phyloP scores from a whole-genome alignment of 2,329 filamentous ascomycete genomes.

The Fusarium beomiforme region DNA sequence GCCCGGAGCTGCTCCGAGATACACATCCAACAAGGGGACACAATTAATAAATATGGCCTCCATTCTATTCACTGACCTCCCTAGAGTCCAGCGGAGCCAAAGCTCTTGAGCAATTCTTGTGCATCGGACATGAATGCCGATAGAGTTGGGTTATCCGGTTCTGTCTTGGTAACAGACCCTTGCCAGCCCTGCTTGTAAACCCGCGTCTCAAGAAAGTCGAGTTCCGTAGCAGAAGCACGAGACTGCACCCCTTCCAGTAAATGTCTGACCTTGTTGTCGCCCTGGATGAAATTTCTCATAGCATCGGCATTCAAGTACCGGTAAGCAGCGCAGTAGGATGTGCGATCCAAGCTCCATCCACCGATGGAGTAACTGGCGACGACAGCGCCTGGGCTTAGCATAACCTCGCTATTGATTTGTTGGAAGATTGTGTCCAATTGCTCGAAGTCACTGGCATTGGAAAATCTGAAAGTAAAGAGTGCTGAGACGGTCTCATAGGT shows the following conservation, averaged over 20 bases:
- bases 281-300: neutral
- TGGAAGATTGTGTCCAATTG: neutral
- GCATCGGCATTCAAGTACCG: neutral
- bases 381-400: neutral
- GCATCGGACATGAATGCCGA: neutral
- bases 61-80: accelerated
- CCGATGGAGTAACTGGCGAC: neutral
- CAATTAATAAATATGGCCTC: neutral
- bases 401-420: neutral
- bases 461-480: neutral
- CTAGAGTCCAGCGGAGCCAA: neutral
- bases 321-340: neutral
- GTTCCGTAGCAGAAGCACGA: neutral
- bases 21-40: too few species aligned
- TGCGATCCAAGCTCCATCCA: neutral
- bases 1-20: neutral
- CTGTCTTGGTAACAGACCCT: conserved; percentile 9
- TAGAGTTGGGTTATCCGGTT: neutral
- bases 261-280: neutral
- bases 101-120: neutral
- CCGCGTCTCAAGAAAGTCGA: conserved; percentile 9
- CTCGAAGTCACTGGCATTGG: neutral
- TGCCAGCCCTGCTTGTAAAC: conserved; percentile 17
- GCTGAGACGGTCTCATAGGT: neutral
- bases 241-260: accelerated